Conservation (phyloP, 306 rosid genomes). For the Elaeagnus macrophylla region DNA sequence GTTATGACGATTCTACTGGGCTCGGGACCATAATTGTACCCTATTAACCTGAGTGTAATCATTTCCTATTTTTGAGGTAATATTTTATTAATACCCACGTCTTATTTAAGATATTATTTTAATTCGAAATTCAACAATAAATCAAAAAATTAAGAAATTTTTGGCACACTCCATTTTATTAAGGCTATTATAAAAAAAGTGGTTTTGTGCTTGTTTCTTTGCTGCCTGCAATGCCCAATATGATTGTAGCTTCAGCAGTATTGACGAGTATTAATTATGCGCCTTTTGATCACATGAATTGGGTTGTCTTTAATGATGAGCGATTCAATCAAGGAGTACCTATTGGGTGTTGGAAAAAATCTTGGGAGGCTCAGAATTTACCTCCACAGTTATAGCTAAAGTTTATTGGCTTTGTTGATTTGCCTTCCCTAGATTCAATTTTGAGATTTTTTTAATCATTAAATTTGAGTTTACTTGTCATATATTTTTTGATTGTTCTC, state of each 20-base stretch:
- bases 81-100: too few relatives aligned
- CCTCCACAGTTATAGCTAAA: conserved; percentile 54
- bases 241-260: conserved; percentile 25
- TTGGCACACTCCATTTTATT: too few relatives aligned
- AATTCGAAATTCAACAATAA: too few relatives aligned
- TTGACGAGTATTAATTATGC: conserved; percentile 26
- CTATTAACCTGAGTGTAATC: too few relatives aligned
- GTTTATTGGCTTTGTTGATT: conserved; percentile 45
- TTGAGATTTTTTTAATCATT: conserved; percentile 46
- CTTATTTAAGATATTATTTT: too few relatives aligned
- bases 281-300: conserved; percentile 41
- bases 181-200: conserved; percentile 62
- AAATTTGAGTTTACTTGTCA: too few relatives aligned
- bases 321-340: conserved; percentile 78
- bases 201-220: conserved; percentile 41
- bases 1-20: too few relatives aligned
- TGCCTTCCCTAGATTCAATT: conserved; percentile 91
- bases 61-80: too few relatives aligned
- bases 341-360: conserved; percentile 42
- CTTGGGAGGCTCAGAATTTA: conserved; percentile 17
- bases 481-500: too few relatives aligned
- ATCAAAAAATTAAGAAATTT: too few relatives aligned
- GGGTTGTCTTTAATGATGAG: conserved; percentile 73
- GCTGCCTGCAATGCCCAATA: conserved; percentile 50
- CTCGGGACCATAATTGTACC: too few relatives aligned